phyloP scores from a whole-genome alignment of 768 basidiomycete species.

The Exsudoporus frostii region DNA sequence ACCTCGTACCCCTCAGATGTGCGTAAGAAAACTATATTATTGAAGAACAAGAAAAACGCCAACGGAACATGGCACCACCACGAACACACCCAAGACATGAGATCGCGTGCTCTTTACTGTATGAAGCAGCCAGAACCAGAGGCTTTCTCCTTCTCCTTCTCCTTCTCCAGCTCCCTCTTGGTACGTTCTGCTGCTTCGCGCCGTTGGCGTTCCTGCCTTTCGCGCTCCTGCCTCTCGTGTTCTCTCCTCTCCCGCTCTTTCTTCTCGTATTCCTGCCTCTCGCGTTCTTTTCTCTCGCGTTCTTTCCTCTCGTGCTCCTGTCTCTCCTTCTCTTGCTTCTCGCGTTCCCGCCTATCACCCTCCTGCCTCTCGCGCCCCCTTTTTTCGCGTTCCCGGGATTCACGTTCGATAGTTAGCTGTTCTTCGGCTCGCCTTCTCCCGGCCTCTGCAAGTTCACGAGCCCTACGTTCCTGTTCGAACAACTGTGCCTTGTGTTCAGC shows the following conservation, averaged over 20 bases:
- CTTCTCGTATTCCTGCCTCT: not conserved
- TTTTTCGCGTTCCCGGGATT: slow-evolving; percentile 8
- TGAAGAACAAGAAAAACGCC: not conserved
- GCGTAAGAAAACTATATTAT: not conserved
- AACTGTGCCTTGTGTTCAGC: slow-evolving; percentile 15
- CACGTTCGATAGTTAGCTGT: slow-evolving; percentile 18
- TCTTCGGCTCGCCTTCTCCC: slow-evolving; percentile 15
- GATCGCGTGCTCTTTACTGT: not conserved
- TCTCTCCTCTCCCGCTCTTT: not conserved
- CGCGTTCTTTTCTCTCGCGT: not conserved
- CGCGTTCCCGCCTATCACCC: not conserved
- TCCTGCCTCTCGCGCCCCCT: not conserved
- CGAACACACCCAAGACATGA: not conserved
- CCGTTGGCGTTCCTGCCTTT: not conserved
- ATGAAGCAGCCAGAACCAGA: slow-evolving; percentile 5
- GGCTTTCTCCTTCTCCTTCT: not conserved
- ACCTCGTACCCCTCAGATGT: not conserved
- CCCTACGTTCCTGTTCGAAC: slow-evolving; percentile 25
- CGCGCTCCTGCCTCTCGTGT: not conserved
- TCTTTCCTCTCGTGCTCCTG: not conserved
- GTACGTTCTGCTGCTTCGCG: not conserved
- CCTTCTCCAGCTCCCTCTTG: not conserved
- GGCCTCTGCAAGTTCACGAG: slow-evolving; percentile 24
- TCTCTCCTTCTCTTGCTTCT: not conserved
- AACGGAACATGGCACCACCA: not conserved